Conservation (phyloP, 352 stramenopile species). For the Phytophthora sojae region DNA sequence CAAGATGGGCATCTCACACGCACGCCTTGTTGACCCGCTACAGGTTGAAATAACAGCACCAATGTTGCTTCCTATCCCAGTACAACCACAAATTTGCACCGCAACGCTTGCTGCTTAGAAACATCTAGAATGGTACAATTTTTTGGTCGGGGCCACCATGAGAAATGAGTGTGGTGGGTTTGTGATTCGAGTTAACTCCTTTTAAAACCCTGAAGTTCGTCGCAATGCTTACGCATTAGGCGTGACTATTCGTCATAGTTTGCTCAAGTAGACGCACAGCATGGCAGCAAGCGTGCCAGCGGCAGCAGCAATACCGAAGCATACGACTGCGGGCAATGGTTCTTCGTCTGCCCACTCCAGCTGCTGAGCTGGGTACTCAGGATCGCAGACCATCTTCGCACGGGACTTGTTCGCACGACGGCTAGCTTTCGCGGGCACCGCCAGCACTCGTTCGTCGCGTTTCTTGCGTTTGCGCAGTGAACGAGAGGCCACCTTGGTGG, state of each 20-base stretch:
- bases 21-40: no score
- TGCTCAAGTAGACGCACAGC: constrained; percentile 73
- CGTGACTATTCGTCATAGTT: constrained; percentile 1
- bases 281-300: constrained; percentile 64
- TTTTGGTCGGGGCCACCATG: no score
- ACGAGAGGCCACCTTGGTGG: constrained; percentile 7
- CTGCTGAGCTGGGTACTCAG: neutral
- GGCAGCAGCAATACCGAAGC: constrained; percentile 62
- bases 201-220: no score
- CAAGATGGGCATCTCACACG: no score
- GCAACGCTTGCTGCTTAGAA: no score
- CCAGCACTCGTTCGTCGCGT: constrained; percentile 38
- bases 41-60: no score
- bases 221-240: no score
- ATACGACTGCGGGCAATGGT: constrained; percentile 49
- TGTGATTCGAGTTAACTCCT: no score
- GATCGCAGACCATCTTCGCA: neutral
- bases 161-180: no score
- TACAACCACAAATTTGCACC: no score
- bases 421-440: constrained; percentile 14
- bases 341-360: constrained; percentile 31
- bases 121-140: no score
- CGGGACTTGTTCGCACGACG: constrained; percentile 10
- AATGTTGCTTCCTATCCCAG: no score
- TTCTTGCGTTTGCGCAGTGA: constrained; percentile 49